Base-by-base conservation (phyloP, 805 yeast genomes). In the Nakazawaea siamensis region DNA sequence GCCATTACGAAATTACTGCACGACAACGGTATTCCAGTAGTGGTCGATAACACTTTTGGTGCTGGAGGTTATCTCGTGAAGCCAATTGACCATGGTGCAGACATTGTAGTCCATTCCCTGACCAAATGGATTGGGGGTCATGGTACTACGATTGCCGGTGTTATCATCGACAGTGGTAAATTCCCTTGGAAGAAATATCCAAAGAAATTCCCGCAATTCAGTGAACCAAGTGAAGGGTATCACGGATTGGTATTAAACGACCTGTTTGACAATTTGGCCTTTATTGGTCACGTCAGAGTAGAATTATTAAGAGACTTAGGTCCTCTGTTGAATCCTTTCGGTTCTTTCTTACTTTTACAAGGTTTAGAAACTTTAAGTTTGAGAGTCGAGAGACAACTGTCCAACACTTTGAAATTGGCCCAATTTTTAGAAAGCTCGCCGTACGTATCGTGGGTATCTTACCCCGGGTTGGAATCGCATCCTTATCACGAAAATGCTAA, bases 81-180 rank as follows among this genome's bases (percentile, higher is more conserved):
- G 46, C 97, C 97, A 43, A 61, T 88, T 46, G 82, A 82, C 43
- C 81, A 73, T 51, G 97, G 97, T 46, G 97, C 86, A 31, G 96
- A 88, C 56, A 80, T 88, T 45, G 81, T 90, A 23, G 82, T 82
- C 15, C 95, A 88, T 59, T 87, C 96, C 42, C 95, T 96, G 37
- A 88, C 97, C 40, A 88, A 88, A 60, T 90, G 96, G 96, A 88
- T 88, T 46, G 95, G 95, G 44, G 97, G 97, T 40, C 97, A 88
- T 55, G 97, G 97, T 54, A 86, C 83, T 38, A 85, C 96, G 29
- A 79, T 88, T 58, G 97, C 82, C 35, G 97, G 97, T 68, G 83
- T 80, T 35, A 69, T 90, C 45, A 70, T 90, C 31, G 96, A 90
- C 57, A 75, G 87, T 24, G 96, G 97, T 47, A 88, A 82, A 33